Base-by-base conservation (phyloP, 306 rosid genomes). In the Pterocarpus macrocarpus region DNA sequence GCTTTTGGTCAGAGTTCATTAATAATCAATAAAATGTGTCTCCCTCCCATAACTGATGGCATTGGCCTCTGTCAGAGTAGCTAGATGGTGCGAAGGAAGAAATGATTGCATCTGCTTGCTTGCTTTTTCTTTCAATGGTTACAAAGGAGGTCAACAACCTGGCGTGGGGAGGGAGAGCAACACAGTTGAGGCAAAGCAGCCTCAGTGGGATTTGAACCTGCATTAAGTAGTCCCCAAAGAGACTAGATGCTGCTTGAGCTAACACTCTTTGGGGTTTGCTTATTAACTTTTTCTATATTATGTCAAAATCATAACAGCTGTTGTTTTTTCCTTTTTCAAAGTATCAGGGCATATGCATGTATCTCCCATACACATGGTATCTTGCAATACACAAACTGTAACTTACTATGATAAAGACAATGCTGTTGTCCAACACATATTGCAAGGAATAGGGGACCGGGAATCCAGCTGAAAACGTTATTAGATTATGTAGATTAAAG, bases 11-110 rank as follows among this genome's bases (percentile, higher is more conserved):
- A 50, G 50, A 76, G 38, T 15, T 77, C 52, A 65, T 50, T 35
- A 64, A 36, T 9, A 22, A 52, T 13, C 55, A 65, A 39, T 15
- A 52, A 33, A 47, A 64, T 4, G 35, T 14, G 61, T 62, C 14
- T 5, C 22, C 5, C 15, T 64, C 36, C 11, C 36, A 32, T 49
- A 3, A 63, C 64, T 50, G 43, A 66, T 44, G 35, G 17, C 44
- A 66, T 55, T 55, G 68, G 56, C 34, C 52, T 65, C 32, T 65
- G 41, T 22, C 57, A 77, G 73, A 64, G 73, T 77, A 28, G 72
- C 72, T 53, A 52, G 56, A 38, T 22, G 55, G 56, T 4, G 2
- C 55, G 35, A 64, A 28, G 74, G 66, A 33, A 52, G 36, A 65
- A 38, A 47, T 39, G 72, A 13, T 77, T 13, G 30, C 13, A 53